Evolutionary conservation across 139 green algal species (phyloP).

Genomic region (Limnomonas spitsbergensis): DNA sequence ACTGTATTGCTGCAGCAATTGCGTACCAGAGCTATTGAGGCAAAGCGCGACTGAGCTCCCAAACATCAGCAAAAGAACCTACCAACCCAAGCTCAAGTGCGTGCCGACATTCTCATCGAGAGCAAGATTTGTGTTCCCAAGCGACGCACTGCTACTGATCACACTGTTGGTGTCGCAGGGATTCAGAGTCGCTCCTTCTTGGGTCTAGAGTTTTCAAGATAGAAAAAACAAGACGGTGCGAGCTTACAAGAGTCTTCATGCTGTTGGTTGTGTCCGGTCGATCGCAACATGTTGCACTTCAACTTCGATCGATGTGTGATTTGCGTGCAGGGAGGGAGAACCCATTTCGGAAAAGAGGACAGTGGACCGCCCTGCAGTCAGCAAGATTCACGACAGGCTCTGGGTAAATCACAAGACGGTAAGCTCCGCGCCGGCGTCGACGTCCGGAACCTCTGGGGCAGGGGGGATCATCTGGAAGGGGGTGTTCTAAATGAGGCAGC

Average conservation of each 20-base stretch:
- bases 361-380: neutral
- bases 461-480: too few relatives aligned
- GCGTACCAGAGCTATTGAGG: neutral
- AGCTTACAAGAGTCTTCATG: neutral
- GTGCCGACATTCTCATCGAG: too few relatives aligned
- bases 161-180: neutral
- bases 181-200: neutral
- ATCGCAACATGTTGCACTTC: conserved; percentile 6
- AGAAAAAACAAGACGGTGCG: neutral
- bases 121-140: too few relatives aligned
- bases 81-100: neutral
- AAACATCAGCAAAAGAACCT: neutral
- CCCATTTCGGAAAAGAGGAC: neutral
- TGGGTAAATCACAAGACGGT: neutral
- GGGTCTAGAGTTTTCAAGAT: neutral
- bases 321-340: neutral
- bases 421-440: too few relatives aligned
- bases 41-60: neutral
- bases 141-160: too few relatives aligned
- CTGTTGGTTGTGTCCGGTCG: neutral
- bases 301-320: neutral
- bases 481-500: too few relatives aligned
- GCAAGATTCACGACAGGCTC: neutral
- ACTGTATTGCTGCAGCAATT: neutral
- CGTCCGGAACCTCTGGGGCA: too few relatives aligned